These are phyloP conservation scores for Talaromyces wortmannii DNA, from an alignment of 495 filamentous ascomycete genomes.

Conservation along the genomic window DNA sequence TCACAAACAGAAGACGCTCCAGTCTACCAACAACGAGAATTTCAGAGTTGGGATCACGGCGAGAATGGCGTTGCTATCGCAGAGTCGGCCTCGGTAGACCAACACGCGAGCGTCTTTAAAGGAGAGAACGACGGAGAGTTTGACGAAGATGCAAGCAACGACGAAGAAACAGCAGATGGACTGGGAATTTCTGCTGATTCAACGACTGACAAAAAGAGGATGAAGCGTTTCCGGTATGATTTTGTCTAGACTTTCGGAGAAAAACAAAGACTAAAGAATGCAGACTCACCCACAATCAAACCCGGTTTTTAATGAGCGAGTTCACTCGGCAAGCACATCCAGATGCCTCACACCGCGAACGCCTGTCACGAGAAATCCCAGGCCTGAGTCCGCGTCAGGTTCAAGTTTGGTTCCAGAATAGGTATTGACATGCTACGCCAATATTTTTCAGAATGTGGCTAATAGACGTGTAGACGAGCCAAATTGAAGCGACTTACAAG, in stretches of 20 bases:
- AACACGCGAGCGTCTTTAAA: neutral
- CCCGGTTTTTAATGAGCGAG: conserved; percentile 93
- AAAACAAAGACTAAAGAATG: conserved; percentile 12
- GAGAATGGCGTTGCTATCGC: neutral
- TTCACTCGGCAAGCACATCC: conserved; percentile 94
- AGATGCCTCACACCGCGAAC: conserved; percentile 86
- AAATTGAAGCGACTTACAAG: conserved; percentile 92
- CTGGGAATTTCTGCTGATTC: conserved; percentile 59
- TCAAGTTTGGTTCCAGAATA: conserved; percentile 98
- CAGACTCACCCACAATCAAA: conserved; percentile 95
- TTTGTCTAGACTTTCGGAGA: neutral
- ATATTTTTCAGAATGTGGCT: conserved; percentile 16
- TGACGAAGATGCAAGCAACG: conserved; percentile 33
- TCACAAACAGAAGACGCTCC: neutral
- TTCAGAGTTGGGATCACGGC: neutral
- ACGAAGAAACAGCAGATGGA: conserved; percentile 26
- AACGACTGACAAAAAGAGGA: conserved; percentile 79
- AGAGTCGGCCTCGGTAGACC: neutral
- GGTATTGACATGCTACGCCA: conserved; percentile 46
- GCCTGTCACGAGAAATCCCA: conserved; percentile 85
- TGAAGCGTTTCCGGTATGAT: conserved; percentile 87
- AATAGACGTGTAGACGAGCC: conserved; percentile 55
- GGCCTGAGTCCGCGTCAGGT: conserved; percentile 91
- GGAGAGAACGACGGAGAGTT: conserved; percentile 44
- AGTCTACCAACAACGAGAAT: neutral